Percentiles rank a stretch among this genome's conserved stretches.
These are phyloP conservation scores for Calonectria multiphialidica DNA, from an alignment of 2,329 filamentous ascomycete genomes.

Conservation along the genomic window DNA sequence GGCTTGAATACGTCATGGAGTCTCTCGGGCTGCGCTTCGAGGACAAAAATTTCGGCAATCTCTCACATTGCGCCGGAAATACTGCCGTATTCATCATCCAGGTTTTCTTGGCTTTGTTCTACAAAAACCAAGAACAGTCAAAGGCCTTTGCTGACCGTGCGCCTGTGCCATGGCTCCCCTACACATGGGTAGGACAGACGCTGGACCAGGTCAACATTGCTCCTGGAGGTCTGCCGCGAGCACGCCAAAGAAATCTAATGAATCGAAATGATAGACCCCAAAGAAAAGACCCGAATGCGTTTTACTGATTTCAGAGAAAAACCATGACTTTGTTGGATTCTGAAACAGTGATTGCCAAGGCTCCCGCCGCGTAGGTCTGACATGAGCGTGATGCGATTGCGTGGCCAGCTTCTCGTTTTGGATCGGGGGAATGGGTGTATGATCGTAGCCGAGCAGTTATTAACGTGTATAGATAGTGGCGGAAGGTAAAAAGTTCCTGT, in stretches of 20 bases:
- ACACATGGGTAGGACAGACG: slow-evolving; percentile 34
- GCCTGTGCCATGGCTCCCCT: slow-evolving; percentile 29
- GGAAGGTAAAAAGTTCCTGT: not conserved
- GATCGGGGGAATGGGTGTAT: not conserved
- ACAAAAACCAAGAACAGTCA: slow-evolving; percentile 20
- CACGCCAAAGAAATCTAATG: slow-evolving; percentile 23
- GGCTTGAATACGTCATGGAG: slow-evolving; percentile 30
- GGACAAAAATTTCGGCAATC: slow-evolving; percentile 31
- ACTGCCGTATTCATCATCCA: slow-evolving; percentile 29
- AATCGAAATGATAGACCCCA: slow-evolving; percentile 27
- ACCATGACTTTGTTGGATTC: not conserved
- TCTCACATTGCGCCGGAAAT: slow-evolving; percentile 28
- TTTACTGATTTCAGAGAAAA: not conserved
- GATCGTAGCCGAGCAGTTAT: not conserved
- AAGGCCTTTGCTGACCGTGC: slow-evolving; percentile 11
- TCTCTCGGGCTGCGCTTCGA: slow-evolving; percentile 30
- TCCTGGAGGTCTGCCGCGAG: slow-evolving; percentile 10
- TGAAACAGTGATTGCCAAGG: not conserved
- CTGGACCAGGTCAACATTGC: slow-evolving; percentile 33
- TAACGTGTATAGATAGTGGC: not conserved
- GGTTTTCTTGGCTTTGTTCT: slow-evolving; percentile 23
- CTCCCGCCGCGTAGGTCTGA: not conserved
- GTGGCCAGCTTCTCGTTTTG: not conserved
- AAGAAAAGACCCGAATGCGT: slow-evolving; percentile 19
- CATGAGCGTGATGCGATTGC: not conserved